These are phyloP conservation scores for Pulveroboletus sp. DNA, from an alignment of 768 basidiomycete species.

Conservation along the genomic window DNA sequence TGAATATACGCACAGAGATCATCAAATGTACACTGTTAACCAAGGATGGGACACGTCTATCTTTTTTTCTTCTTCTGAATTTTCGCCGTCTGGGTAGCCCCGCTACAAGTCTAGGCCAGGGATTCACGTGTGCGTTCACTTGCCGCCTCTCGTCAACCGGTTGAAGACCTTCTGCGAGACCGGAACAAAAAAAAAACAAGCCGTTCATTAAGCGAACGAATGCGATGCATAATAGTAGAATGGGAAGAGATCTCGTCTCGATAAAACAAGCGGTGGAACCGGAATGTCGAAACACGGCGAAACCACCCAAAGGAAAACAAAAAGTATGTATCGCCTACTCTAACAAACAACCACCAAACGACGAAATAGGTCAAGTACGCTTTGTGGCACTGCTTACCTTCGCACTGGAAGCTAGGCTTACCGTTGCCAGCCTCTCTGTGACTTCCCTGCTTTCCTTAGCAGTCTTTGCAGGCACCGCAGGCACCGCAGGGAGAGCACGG, in stretches of 20 bases:
- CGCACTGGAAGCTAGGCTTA: slow-evolving; percentile 27
- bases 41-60: not conserved
- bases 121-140: slow-evolving; percentile 12
- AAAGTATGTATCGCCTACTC: not conserved
- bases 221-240: slow-evolving; percentile 4
- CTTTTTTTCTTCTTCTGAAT: not conserved
- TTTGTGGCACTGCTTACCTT: slow-evolving; percentile 25
- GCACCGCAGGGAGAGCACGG: not conserved
- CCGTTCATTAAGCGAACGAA: slow-evolving; percentile 23
- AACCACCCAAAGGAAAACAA: not conserved
- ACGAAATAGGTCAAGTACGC: slow-evolving; percentile 11
- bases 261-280: not conserved
- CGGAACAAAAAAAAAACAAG: not conserved
- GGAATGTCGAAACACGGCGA: not conserved
- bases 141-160: slow-evolving; percentile 22
- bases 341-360: not conserved
- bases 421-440: slow-evolving; percentile 24
- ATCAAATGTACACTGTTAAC: slow-evolving; percentile 1
- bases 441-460: slow-evolving; percentile 22
- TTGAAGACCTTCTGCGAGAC: slow-evolving; percentile 26
- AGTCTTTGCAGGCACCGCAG: slow-evolving; percentile 1
- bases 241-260: not conserved
- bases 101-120: not conserved
- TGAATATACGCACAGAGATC: slow-evolving; percentile 3
- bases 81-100: not conserved